A percentile compares a stretch with the other conserved stretches of the same genome.
Evolutionary conservation across 1,284 basidiomycete genomes (phyloP).

Genomic region (Trametes versicolor): DNA sequence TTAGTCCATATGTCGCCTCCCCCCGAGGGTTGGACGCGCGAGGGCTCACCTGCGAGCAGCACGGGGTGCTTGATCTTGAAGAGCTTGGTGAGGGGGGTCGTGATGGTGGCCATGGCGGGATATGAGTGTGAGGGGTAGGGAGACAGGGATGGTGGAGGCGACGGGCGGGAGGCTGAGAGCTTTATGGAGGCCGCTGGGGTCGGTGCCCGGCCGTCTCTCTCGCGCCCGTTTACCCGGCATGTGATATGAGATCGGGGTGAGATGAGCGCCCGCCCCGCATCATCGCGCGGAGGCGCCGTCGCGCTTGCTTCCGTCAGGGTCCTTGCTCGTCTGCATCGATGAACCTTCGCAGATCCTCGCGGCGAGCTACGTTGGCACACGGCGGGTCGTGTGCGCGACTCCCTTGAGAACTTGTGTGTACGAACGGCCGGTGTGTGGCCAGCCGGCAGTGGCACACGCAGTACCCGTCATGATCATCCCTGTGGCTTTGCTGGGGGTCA

Average conservation of each 20-base stretch:
- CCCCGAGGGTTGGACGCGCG: neutral
- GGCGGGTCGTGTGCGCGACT: no score
- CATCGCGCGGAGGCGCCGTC: neutral
- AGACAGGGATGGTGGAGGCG: conserved; percentile 11
- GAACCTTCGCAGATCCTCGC: no score
- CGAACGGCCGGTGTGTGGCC: no score
- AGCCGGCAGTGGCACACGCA: neutral
- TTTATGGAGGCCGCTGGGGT: conserved; percentile 11
- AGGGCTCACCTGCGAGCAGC: conserved; percentile 75
- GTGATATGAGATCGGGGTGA: conserved; percentile 17
- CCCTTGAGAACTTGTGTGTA: no score
- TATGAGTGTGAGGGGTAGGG: conserved; percentile 7
- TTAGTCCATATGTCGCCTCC: neutral
- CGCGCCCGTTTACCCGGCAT: conserved; percentile 16
- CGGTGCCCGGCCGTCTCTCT: conserved; percentile 12
- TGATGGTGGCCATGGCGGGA: conserved; percentile 62
- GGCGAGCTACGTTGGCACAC: no score
- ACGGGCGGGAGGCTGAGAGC: conserved; percentile 10
- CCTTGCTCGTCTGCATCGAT: neutral
- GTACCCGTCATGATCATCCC: neutral
- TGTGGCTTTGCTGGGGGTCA: conserved; percentile 9
- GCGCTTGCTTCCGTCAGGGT: neutral
- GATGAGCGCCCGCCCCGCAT: conserved; percentile 1
- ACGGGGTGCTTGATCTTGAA: conserved; percentile 91
- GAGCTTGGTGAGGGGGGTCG: conserved; percentile 83